Evolutionary conservation across 2,329 filamentous ascomycete genomes (phyloP).

Genomic region (Neopestalotiopsis rosae): DNA sequence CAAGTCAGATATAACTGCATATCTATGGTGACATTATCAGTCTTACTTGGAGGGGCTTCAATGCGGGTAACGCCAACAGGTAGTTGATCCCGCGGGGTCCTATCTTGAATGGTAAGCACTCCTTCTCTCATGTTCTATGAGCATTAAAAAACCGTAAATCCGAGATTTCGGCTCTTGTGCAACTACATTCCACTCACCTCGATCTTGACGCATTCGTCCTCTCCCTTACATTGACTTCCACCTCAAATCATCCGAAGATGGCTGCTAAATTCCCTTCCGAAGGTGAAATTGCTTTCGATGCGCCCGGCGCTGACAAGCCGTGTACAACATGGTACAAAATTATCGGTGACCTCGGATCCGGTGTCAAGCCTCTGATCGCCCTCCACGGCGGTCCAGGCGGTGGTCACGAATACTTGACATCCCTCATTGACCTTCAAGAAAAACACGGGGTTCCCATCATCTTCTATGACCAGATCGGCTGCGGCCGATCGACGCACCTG

Average conservation of each 20-base stretch:
- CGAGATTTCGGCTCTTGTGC: too few relatives aligned
- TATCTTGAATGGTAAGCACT: background rate
- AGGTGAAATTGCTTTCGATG: constrained; percentile 23
- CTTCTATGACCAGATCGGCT: constrained; percentile 30
- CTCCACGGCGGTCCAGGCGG: constrained; percentile 27
- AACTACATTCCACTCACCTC: too few relatives aligned
- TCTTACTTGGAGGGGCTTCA: background rate
- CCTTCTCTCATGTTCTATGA: too few relatives aligned
- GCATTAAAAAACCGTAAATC: too few relatives aligned
- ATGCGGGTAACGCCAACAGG: background rate
- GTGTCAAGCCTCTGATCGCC: constrained; percentile 15
- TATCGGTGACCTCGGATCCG: constrained; percentile 23
- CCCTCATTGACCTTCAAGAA: constrained; percentile 15
- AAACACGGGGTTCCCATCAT: constrained; percentile 22
- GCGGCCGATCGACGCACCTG: constrained; percentile 26
- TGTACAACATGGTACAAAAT: constrained; percentile 26
- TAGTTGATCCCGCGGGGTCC: background rate
- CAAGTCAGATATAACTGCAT: background rate
- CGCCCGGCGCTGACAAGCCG: constrained; percentile 22
- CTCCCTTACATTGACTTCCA: background rate
- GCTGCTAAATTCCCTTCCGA: background rate
- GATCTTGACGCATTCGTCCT: background rate
- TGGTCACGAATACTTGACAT: constrained; percentile 26
- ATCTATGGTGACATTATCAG: background rate
- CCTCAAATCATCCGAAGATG: background rate